Conservation (phyloP, 1,139 yeast genomes). For the Suhomyces ambrosiae region DNA sequence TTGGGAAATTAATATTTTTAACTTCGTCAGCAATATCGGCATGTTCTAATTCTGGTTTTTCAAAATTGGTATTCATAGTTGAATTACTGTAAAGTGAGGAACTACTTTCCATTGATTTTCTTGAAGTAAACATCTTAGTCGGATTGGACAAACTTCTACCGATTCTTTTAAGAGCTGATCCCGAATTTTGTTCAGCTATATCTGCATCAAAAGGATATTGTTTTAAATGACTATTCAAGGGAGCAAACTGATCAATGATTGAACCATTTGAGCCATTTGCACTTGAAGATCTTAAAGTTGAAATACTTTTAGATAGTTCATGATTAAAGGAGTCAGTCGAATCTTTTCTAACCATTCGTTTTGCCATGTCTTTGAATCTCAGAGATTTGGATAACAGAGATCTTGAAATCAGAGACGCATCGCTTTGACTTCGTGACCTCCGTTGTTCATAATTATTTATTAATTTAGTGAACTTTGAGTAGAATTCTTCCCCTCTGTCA, state of each 20-base stretch:
- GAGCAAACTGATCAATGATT: conserved; percentile 17
- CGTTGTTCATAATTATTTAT: conserved; percentile 18
- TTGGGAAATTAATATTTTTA: conserved; percentile 29
- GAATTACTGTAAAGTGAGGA: background rate
- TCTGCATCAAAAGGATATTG: conserved; percentile 4
- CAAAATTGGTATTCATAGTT: background rate
- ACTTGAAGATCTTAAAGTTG: conserved; percentile 19
- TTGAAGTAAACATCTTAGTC: conserved; percentile 20
- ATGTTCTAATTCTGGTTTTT: conserved; percentile 7
- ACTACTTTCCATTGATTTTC: conserved; percentile 7
- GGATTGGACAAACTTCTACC: conserved; percentile 25
- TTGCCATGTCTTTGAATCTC: conserved; percentile 18
- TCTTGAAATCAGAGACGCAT: conserved; percentile 12
- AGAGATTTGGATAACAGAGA: conserved; percentile 14
- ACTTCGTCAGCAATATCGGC: conserved; percentile 8
- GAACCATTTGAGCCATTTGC: conserved; percentile 11
- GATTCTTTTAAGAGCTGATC: conserved; percentile 21
- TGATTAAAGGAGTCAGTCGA: conserved; percentile 2
- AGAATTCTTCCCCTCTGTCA: conserved; percentile 33
- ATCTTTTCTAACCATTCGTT: conserved; percentile 13
- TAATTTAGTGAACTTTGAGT: conserved; percentile 25
- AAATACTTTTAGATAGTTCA: conserved; percentile 16
- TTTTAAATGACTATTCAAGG: conserved; percentile 11
- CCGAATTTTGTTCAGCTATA: background rate
- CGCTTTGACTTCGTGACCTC: conserved; percentile 3